Percentiles rank a stretch among this genome's conserved stretches.
These are phyloP conservation scores for Cadophora sp. DNA, from an alignment of 2,329 filamentous ascomycete genomes.

Conservation along the genomic window DNA sequence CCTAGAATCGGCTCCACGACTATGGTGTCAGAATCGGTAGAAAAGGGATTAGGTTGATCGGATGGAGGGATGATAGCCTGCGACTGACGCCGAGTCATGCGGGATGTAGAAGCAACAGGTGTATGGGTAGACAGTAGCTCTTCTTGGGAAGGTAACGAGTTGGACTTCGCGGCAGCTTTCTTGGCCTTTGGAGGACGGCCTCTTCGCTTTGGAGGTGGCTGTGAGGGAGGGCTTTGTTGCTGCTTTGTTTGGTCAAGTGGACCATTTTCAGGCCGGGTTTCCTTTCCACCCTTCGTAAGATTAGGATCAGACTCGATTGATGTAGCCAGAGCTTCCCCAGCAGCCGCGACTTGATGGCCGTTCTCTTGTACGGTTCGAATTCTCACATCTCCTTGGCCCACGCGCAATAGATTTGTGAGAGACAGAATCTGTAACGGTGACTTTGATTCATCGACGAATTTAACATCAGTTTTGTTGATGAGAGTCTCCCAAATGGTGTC, in stretches of 20 bases:
- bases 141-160: neutral
- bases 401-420: constrained; percentile 15
- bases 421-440: constrained; percentile 17
- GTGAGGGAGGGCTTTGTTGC: neutral
- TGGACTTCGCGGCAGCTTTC: neutral
- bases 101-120: neutral
- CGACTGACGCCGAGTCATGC: neutral
- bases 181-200: constrained; percentile 16
- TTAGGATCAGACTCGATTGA: constrained; percentile 2
- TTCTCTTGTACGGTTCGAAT: constrained; percentile 9
- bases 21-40: neutral
- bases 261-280: neutral
- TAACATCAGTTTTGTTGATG: constrained; percentile 19
- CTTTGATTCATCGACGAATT: constrained; percentile 18
- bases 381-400: constrained; percentile 12
- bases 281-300: neutral
- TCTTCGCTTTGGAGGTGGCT: constrained; percentile 9
- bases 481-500: constrained; percentile 24
- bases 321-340: no score
- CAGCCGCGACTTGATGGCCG: neutral
- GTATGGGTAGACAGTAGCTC: neutral
- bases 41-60: neutral
- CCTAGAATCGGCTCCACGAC: neutral
- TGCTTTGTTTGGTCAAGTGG: neutral
- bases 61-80: neutral